A percentile compares a stretch with the other conserved stretches of the same genome.
Evolutionary conservation across 2,329 filamentous ascomycete species (phyloP).

Genomic region (Torrubiella hemipterigena): DNA sequence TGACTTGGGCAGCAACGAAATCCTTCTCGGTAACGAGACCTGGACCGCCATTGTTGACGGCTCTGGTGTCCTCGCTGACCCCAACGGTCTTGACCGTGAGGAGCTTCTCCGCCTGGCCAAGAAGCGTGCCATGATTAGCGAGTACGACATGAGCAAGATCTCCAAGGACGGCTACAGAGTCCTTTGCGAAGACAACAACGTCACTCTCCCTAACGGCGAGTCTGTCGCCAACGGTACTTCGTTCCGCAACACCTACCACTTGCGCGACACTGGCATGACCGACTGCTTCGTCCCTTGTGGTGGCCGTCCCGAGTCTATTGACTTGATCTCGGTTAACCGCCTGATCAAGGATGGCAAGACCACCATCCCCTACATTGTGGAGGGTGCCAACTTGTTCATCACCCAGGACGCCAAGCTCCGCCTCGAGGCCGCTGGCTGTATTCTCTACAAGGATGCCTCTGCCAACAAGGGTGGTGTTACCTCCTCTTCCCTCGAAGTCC

Average conservation of each 20-base stretch:
- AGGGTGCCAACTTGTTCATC: constrained; percentile 97
- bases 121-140: constrained; percentile 75
- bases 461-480: constrained; percentile 99
- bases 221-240: constrained; percentile 79
- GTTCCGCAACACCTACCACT: constrained; percentile 96
- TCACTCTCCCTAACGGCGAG: constrained; percentile 81
- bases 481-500: constrained; percentile 89
- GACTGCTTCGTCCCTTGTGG: constrained; percentile 94
- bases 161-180: constrained; percentile 84
- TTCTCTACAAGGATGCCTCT: constrained; percentile 94
- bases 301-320: constrained; percentile 91
- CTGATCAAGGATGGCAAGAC: constrained; percentile 85
- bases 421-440: constrained; percentile 86
- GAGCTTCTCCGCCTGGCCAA: constrained; percentile 80
- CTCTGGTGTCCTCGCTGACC: constrained; percentile 86
- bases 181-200: constrained; percentile 78
- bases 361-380: constrained; percentile 86
- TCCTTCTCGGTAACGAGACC: constrained; percentile 88
- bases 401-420: constrained; percentile 95
- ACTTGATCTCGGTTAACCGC: constrained; percentile 74
- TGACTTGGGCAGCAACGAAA: constrained; percentile 95
- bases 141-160: constrained; percentile 77
- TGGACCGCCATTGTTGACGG: constrained; percentile 95
- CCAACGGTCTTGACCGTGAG: constrained; percentile 71
- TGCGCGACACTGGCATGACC: constrained; percentile 63